These are phyloP conservation scores for Lantana camara DNA, from an alignment of 257 asterid species.

Conservation along the genomic window DNA sequence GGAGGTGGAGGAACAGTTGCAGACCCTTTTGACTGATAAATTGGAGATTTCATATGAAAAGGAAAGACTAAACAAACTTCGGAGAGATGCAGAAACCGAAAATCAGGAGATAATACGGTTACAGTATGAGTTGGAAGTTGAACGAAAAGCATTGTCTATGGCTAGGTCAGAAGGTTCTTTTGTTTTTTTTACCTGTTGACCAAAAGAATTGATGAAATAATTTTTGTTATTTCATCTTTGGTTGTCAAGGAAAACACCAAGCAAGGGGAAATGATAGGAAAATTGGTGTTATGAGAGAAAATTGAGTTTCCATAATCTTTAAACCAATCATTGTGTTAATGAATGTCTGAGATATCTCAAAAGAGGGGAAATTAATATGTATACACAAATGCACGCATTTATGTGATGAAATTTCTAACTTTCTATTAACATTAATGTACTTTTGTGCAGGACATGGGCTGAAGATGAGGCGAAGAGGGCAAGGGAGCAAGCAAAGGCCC, in stretches of 20 bases:
- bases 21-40: slow-evolving; percentile 64
- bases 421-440: slow-evolving; percentile 1
- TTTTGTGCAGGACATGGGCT: slow-evolving; percentile 78
- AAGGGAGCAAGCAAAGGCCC: slow-evolving; percentile 83
- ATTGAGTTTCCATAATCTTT: too few species aligned
- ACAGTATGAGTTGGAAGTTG: slow-evolving; percentile 95
- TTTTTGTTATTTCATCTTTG: not conserved
- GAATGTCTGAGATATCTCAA: slow-evolving; percentile 17
- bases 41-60: slow-evolving; percentile 84
- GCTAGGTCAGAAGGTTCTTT: slow-evolving; percentile 61
- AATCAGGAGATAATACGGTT: slow-evolving; percentile 78
- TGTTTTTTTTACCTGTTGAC: slow-evolving; percentile 21
- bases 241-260: too few species aligned
- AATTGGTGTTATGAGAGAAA: too few species aligned
- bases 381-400: too few species aligned
- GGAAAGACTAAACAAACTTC: slow-evolving; percentile 80
- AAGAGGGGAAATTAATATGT: not conserved
- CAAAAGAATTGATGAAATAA: not conserved
- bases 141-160: slow-evolving; percentile 91
- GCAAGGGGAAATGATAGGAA: too few species aligned
- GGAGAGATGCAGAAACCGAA: slow-evolving; percentile 78
- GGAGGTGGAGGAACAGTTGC: slow-evolving; percentile 88
- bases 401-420: not conserved
- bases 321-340: too few species aligned
- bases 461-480: slow-evolving; percentile 97